Conservation (phyloP, 495 filamentous ascomycete species). For the Talaromyces wortmannii region DNA sequence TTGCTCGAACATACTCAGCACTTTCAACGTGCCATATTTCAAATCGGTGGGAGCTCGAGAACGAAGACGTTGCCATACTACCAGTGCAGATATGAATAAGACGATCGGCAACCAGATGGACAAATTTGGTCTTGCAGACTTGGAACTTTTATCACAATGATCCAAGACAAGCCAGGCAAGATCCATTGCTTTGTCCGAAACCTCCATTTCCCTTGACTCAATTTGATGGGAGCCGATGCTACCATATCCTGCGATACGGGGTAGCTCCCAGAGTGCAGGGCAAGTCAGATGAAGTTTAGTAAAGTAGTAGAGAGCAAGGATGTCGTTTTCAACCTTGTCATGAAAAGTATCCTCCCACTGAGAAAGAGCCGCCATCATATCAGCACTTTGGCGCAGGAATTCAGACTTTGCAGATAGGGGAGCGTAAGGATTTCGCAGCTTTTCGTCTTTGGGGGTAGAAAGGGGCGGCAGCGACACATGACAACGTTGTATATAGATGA, state of each 20-base stretch:
- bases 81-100: not conserved
- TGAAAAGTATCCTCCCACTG: not conserved
- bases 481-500: not conserved
- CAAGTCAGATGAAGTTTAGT: not conserved
- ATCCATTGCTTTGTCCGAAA: not conserved
- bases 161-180: not conserved
- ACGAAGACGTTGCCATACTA: not conserved
- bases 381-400: not conserved
- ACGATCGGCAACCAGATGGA: not conserved
- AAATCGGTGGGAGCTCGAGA: not conserved
- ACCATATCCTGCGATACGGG: not conserved
- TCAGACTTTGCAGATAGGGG: not conserved
- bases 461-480: not conserved
- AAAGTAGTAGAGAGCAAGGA: not conserved
- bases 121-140: not conserved
- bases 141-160: not conserved
- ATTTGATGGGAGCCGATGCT: not conserved
- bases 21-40: not conserved
- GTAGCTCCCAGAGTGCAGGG: not conserved
- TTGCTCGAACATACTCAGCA: not conserved
- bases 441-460: not conserved
- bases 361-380: not conserved
- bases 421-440: not conserved
- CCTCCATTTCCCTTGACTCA: not conserved
- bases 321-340: not conserved